Base-by-base conservation (phyloP, 106 monocot genomes). In the Triglochin maritima region DNA sequence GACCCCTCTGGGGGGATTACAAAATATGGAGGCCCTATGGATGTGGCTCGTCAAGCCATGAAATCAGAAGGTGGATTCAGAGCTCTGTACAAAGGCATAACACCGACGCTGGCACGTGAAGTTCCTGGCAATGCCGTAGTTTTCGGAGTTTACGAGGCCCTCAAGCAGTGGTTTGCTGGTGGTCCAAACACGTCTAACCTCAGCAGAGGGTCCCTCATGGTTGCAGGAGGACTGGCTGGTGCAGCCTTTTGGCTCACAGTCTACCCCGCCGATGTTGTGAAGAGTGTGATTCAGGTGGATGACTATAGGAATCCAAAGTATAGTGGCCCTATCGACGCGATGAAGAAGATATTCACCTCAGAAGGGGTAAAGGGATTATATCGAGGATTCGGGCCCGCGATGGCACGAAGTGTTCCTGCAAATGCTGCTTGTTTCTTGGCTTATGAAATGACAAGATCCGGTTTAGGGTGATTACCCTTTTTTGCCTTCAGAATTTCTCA, bases 401-500 rank as follows among this genome's bases (percentile, higher is more conserved):
- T 94, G 94, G 86, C 73, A 42, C 80, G 89, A n/a, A 94, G 89
- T 61, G 80, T 94, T 47, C 94, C 94, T 4, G 94, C 94, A 54
- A 94, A 89, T 76, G 87, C 85, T 11, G 87, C 87, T 3, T 94
- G 94, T 68, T 94, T 94, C 75, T 67, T 94, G 71, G 89, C 87
- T 4, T 94, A 94, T 46, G 94, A 94, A 80, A 56, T 89, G 64
- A 94, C 83, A 11, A 78, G 58, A 57, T 82, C 89, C 8, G 85
- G 85, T 47, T 59, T 94, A 2, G 84, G 86, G 46, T 94, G 71
- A 86, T n/a, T 29, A 29, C 29, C 29, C 29, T 29, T 29, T 29
- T 29, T 29, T 29, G 29, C 29, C 29, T 29, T 29, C 29, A 29
- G 29, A 29, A 29, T 29, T 29, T 29, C 1, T 29, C 29, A 29